Evolutionary conservation across 2,329 filamentous ascomycete species (phyloP).

Genomic region (Paecilomyces fulvus): DNA sequence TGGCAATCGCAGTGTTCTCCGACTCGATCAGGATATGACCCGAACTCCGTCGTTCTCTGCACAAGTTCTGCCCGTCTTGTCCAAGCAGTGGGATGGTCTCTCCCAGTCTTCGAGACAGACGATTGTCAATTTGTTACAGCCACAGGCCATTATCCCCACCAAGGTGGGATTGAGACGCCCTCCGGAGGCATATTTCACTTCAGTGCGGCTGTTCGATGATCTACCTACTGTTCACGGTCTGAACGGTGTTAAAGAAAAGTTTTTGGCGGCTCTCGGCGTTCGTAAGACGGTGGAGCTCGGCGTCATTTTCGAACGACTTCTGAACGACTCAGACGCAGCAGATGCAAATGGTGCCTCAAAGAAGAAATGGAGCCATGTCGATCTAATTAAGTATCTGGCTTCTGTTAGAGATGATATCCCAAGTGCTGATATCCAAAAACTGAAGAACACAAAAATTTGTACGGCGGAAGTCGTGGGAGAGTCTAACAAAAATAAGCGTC

Average conservation of each 20-base stretch:
- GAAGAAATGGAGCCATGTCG: constrained; percentile 79
- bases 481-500: constrained; percentile 45
- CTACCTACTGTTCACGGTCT: constrained; percentile 71
- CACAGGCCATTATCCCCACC: constrained; percentile 74
- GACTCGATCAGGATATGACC: constrained; percentile 61
- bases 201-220: constrained; percentile 92
- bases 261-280: constrained; percentile 73
- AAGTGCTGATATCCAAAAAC: constrained; percentile 64
- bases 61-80: constrained; percentile 68
- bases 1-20: constrained; percentile 47
- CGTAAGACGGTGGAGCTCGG: constrained; percentile 92
- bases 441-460: constrained; percentile 72
- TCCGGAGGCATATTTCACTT: constrained; percentile 78
- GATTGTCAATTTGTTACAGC: constrained; percentile 56
- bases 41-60: constrained; percentile 64
- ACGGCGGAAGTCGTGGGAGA: constrained; percentile 58
- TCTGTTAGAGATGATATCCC: constrained; percentile 89
- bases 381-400: constrained; percentile 87
- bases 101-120: constrained; percentile 57
- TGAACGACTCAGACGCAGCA: constrained; percentile 48
- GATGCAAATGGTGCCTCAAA: constrained; percentile 40
- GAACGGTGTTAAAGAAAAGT: constrained; percentile 80
- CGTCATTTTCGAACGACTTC: constrained; percentile 81
- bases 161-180: constrained; percentile 84
- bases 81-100: constrained; percentile 83